These are phyloP conservation scores for Amoebophrya sp. DNA, from an alignment of 169 alveolate species.

Conservation along the genomic window DNA sequence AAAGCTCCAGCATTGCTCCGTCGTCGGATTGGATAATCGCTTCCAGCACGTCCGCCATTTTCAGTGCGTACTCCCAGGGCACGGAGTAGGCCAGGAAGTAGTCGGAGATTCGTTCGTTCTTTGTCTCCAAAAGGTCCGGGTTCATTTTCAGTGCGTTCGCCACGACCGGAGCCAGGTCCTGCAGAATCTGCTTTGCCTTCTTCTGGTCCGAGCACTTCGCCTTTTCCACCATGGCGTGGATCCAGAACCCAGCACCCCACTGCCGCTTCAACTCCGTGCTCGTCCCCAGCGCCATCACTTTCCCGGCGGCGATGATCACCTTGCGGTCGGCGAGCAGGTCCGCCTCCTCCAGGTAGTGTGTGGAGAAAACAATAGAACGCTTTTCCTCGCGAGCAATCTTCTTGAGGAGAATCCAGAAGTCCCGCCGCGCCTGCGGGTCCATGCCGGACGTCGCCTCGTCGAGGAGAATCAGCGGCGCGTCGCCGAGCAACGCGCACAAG, in stretches of 20 bases:
- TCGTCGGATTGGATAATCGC: too few species aligned
- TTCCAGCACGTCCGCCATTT: too few species aligned
- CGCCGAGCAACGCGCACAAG: neutral
- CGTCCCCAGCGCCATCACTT: constrained; percentile 11
- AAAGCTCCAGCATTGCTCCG: too few species aligned
- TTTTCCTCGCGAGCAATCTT: constrained; percentile 7
- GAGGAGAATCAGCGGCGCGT: neutral
- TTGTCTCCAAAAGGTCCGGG: neutral
- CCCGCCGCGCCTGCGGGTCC: constrained; percentile 52
- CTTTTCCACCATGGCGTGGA: neutral
- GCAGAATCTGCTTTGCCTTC: neutral
- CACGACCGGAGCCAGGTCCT: neutral
- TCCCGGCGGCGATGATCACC: constrained; percentile 41
- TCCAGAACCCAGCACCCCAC: neutral
- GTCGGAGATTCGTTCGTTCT: neutral
- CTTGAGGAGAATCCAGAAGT: constrained; percentile 51
- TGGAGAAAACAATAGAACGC: too few species aligned
- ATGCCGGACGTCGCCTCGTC: constrained; percentile 38
- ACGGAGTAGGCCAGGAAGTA: neutral
- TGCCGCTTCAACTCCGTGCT: neutral
- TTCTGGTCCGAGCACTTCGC: neutral
- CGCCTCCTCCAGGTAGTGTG: constrained; percentile 37
- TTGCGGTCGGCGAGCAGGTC: constrained; percentile 67
- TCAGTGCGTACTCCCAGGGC: too few species aligned
- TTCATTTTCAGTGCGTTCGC: too few species aligned